Evolutionary conservation across 1,284 basidiomycete genomes (phyloP).

Genomic region (Ceratobasidium sp.): DNA sequence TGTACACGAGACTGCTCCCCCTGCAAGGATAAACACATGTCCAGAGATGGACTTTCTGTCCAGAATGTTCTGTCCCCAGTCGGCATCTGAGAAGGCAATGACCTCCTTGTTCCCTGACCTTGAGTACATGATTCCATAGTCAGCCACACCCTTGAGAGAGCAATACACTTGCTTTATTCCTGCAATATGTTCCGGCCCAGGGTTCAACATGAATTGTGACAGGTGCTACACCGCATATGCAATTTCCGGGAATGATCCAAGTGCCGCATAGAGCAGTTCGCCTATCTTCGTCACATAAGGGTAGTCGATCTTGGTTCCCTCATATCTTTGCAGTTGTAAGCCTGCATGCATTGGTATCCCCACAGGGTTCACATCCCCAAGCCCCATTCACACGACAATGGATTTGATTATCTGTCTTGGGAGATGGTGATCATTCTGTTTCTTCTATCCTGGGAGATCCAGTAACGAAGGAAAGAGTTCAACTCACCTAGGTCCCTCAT

Average conservation of each 20-base stretch:
- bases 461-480: not conserved
- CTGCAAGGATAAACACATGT: slow-evolving; percentile 50
- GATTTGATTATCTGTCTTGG: slow-evolving; percentile 32
- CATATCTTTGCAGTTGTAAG: not conserved
- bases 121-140: slow-evolving; percentile 1
- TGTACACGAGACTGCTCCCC: slow-evolving; percentile 52
- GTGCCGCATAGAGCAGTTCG: slow-evolving; percentile 58
- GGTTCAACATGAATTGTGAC: slow-evolving; percentile 55
- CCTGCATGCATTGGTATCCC: slow-evolving; percentile 4
- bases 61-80: slow-evolving; percentile 38
- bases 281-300: slow-evolving; percentile 56
- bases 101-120: not conserved
- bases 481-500: slow-evolving; percentile 31
- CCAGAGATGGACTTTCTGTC: slow-evolving; percentile 52
- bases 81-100: slow-evolving; percentile 34
- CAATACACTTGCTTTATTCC: slow-evolving; percentile 55
- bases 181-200: slow-evolving; percentile 54
- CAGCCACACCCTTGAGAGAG: slow-evolving; percentile 54
- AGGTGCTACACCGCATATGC: slow-evolving; percentile 57
- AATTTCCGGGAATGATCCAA: slow-evolving; percentile 59
- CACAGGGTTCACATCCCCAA: slow-evolving; percentile 3
- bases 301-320: slow-evolving; percentile 4
- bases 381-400: slow-evolving; percentile 19
- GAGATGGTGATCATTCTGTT: slow-evolving; percentile 5
- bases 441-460: not conserved